These are phyloP conservation scores for Leishmania mexicana DNA, from an alignment of 208 protist genomes.

Conservation along the genomic window DNA sequence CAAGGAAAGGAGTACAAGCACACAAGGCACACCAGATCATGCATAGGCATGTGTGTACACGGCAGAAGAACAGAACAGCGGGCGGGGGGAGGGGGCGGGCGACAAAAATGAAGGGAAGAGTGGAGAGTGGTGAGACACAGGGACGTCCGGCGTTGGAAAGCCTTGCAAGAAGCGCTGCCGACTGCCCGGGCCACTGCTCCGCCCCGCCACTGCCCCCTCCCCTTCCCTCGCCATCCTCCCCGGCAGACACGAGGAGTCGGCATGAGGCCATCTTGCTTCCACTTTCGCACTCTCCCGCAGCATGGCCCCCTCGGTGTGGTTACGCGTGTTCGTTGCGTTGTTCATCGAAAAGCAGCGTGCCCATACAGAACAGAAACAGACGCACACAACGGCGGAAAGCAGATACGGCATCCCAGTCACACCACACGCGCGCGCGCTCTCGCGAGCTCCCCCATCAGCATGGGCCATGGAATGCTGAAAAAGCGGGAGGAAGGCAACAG, in stretches of 20 bases:
- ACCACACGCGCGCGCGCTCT: background rate
- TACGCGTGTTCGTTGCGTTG: background rate
- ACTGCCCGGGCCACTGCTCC: background rate
- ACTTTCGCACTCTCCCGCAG: background rate
- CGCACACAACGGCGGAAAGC: background rate
- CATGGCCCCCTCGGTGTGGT: background rate
- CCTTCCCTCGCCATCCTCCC: too few relatives aligned
- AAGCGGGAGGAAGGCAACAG: constrained; percentile 9
- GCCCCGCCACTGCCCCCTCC: too few relatives aligned
- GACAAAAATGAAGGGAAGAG: background rate
- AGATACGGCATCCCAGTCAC: background rate
- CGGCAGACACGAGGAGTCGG: background rate
- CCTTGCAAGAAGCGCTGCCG: background rate
- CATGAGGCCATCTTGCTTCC: background rate
- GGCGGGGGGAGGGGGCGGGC: background rate
- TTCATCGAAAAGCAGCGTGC: background rate
- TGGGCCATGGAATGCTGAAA: background rate
- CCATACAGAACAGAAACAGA: background rate
- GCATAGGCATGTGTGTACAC: too few relatives aligned
- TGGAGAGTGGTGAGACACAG: background rate
- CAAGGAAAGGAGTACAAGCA: background rate
- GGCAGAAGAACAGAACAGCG: background rate
- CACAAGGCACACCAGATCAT: too few relatives aligned
- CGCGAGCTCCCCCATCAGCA: background rate
- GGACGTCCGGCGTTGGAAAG: background rate